Base-by-base conservation (phyloP, 306 rosid genomes). In the Quercus robur region DNA sequence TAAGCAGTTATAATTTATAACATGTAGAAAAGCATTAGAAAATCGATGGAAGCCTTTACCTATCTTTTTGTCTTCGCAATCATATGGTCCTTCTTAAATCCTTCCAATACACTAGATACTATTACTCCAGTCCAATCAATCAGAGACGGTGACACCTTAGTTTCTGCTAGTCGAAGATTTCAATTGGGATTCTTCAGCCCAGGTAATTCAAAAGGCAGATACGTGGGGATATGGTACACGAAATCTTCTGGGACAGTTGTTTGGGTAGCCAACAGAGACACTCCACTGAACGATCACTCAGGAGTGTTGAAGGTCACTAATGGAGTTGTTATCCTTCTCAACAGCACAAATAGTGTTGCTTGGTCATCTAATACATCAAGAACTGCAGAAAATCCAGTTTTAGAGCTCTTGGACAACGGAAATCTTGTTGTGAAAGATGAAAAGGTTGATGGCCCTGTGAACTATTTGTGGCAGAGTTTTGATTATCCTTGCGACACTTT, bases 161-260 rank as follows among this genome's bases (percentile, higher is more conserved):
- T 87, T 62, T 89, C 92, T 8, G 46, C 49, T n/a, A 73, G 58
- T 18, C 87, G 81, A 13, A 74, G 6, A 23, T 92, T 86, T 79
- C 85, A 82, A 74, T 78, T 89, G 78, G 90, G 94, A 68, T 91
- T 90, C 88, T 84, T 88, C 87, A 82, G 80, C 77, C 84, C 89
- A 19, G 87, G 89, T 28, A 75, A 58, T 70, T 86, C 90, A 73
- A 75, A 63, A 20, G 75, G 76, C 3, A 84, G 82, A 49, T 88
- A 88, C 72, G 35, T 90, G 35, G 94, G 92, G 17, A 87, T 91
- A 7, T 88, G 94, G 92, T 89, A 83, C 81, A 82, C 79, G 64
- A 85, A 86, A 52, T 77, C 88, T 3, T 5, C 56, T 19, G 57
- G 8, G 30, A 85, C 81, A 1, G 44, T 78, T 21, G 92, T 89